phyloP scores from a whole-genome alignment of 2,329 filamentous ascomycete species.

The Diaporthe nobilis region DNA sequence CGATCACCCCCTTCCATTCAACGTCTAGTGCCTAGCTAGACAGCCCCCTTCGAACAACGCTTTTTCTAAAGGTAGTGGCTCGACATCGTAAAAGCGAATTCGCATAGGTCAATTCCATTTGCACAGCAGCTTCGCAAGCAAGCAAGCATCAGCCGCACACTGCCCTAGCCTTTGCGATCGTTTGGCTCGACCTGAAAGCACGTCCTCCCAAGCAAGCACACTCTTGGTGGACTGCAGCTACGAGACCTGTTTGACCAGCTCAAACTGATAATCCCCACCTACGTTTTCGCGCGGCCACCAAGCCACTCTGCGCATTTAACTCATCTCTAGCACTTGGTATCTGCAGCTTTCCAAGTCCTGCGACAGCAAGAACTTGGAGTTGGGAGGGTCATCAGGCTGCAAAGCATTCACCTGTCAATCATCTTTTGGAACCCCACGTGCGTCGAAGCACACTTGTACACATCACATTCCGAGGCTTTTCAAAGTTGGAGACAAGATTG shows the following conservation, averaged over 20 bases:
- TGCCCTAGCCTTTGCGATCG: neutral
- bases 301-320: neutral
- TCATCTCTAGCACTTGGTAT: neutral
- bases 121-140: neutral
- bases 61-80: neutral
- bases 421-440: slow-evolving; percentile 14
- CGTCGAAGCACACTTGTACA: slow-evolving; percentile 38
- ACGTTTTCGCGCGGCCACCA: neutral
- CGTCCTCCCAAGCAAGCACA: neutral
- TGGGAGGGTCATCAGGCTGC: neutral
- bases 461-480: slow-evolving; percentile 40
- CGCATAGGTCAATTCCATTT: neutral
- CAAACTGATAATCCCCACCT: neutral
- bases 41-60: neutral
- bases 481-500: slow-evolving; percentile 52
- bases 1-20: neutral
- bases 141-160: neutral
- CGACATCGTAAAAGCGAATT: neutral
- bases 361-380: neutral
- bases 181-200: neutral
- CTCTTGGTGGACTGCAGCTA: neutral
- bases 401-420: slow-evolving; percentile 5
- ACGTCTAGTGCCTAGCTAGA: neutral
- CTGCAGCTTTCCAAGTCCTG: neutral
- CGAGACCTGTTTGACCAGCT: neutral